phyloP scores from a whole-genome alignment of 164 flowering plant genomes.

The Magnolia kwangsiensis region DNA sequence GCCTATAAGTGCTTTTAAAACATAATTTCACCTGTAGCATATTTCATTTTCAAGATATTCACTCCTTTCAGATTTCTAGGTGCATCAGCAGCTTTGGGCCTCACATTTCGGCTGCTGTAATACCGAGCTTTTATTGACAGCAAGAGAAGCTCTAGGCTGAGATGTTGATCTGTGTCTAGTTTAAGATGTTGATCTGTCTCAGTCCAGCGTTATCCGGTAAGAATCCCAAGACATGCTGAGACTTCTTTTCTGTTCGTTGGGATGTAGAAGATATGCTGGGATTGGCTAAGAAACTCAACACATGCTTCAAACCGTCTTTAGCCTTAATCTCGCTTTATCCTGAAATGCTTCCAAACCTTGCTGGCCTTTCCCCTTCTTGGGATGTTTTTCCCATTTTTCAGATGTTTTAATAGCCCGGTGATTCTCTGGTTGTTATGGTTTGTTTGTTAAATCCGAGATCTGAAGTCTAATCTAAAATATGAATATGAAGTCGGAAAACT shows the following conservation, averaged over 20 bases:
- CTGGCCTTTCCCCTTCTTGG: no score
- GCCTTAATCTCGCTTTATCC: constrained; percentile 62
- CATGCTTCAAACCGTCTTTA: constrained; percentile 73
- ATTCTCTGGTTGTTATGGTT: no score
- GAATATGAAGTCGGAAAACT: no score
- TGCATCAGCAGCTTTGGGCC: constrained; percentile 15
- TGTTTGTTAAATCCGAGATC: no score
- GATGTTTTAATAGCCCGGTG: no score
- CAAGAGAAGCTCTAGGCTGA: constrained; percentile 58
- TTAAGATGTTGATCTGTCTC: no score
- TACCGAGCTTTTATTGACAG: constrained; percentile 27
- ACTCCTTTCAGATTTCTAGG: constrained; percentile 25
- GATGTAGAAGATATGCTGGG: constrained; percentile 22
- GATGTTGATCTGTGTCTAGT: constrained; percentile 20
- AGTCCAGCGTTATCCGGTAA: constrained; percentile 41
- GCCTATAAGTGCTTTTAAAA: constrained; percentile 50
- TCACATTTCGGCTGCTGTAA: constrained; percentile 34
- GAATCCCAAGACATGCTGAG: constrained; percentile 18
- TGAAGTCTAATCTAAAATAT: no score
- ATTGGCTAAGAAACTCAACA: constrained; percentile 30
- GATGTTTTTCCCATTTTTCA: no score
- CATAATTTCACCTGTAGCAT: constrained; percentile 35
- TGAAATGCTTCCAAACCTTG: no score
- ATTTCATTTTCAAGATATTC: constrained; percentile 9
- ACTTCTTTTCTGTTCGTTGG: constrained; percentile 39